Conservation (phyloP, 768 basidiomycete genomes). For the Calocybe gangraenosa region DNA sequence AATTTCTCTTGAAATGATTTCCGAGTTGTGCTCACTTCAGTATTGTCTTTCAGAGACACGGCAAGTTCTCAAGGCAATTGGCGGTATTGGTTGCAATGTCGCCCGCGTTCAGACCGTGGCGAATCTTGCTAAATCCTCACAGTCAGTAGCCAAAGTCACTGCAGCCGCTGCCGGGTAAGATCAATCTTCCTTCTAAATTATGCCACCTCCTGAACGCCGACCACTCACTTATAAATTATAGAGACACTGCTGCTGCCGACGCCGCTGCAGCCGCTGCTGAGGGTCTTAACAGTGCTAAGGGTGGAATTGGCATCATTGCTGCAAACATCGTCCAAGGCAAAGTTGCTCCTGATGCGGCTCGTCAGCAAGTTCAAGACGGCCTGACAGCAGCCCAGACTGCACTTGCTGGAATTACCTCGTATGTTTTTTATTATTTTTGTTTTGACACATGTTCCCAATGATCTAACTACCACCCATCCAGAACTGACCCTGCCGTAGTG, state of each 20-base stretch:
- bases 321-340: slow-evolving; percentile 16
- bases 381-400: slow-evolving; percentile 18
- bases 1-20: not conserved
- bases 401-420: slow-evolving; percentile 23
- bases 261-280: slow-evolving; percentile 19
- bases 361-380: slow-evolving; percentile 19
- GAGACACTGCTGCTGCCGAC: slow-evolving; percentile 18
- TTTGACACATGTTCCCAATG: not conserved
- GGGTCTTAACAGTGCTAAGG: slow-evolving; percentile 19
- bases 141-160: slow-evolving; percentile 11
- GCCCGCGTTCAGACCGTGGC: slow-evolving; percentile 13
- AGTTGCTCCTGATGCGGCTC: slow-evolving; percentile 19
- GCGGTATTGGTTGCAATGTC: slow-evolving; percentile 15
- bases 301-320: slow-evolving; percentile 22
- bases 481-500: slow-evolving; percentile 20
- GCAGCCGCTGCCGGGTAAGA: slow-evolving; percentile 16
- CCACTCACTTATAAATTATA: too few relatives aligned
- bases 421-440: not conserved
- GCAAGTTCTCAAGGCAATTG: slow-evolving; percentile 12
- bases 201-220: too few relatives aligned
- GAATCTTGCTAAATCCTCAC: slow-evolving; percentile 10
- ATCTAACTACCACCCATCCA: not conserved
- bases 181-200: not conserved
- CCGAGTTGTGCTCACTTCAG: not conserved
- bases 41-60: slow-evolving; percentile 8